These are phyloP conservation scores for Astraeus odoratus DNA, from an alignment of 768 basidiomycete genomes.

Conservation along the genomic window DNA sequence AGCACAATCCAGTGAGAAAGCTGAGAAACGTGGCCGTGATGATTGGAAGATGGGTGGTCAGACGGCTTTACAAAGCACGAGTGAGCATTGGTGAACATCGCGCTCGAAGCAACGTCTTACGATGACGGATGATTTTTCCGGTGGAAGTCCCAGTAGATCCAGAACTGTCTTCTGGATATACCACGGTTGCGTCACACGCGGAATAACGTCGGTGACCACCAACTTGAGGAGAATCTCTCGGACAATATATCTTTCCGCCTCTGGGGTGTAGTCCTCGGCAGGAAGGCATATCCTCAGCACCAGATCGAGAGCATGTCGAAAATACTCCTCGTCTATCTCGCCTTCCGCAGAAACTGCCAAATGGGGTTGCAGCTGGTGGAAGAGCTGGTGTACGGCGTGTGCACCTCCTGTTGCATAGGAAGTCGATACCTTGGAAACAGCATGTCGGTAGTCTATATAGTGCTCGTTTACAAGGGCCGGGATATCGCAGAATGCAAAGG, in stretches of 20 bases:
- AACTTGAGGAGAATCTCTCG: constrained; percentile 81
- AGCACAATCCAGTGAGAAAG: constrained; percentile 52
- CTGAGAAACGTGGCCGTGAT: constrained; percentile 31
- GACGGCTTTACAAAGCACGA: constrained; percentile 12
- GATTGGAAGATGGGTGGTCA: constrained; percentile 19
- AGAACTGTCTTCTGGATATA: constrained; percentile 73
- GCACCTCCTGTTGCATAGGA: constrained; percentile 69
- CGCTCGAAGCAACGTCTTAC: constrained; percentile 6
- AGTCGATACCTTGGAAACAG: constrained; percentile 50
- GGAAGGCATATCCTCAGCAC: constrained; percentile 71
- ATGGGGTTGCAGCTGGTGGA: constrained; percentile 80
- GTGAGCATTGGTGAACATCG: background rate
- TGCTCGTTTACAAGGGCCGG: constrained; percentile 70
- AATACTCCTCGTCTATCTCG: constrained; percentile 64
- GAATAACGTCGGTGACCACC: constrained; percentile 59
- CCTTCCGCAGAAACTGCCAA: constrained; percentile 69
- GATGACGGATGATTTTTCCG: constrained; percentile 18
- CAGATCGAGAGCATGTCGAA: constrained; percentile 73
- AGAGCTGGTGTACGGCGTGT: constrained; percentile 55
- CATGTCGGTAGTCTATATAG: constrained; percentile 71
- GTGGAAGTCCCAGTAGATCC: constrained; percentile 50
- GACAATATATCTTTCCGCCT: constrained; percentile 69
- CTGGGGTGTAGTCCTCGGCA: constrained; percentile 66
- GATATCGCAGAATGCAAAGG: constrained; percentile 54
- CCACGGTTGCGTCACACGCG: constrained; percentile 81